A percentile compares a stretch with the other conserved stretches of the same genome.
Conservation (phyloP, 352 stramenopile species). For the Pythium plurisporium region DNA sequence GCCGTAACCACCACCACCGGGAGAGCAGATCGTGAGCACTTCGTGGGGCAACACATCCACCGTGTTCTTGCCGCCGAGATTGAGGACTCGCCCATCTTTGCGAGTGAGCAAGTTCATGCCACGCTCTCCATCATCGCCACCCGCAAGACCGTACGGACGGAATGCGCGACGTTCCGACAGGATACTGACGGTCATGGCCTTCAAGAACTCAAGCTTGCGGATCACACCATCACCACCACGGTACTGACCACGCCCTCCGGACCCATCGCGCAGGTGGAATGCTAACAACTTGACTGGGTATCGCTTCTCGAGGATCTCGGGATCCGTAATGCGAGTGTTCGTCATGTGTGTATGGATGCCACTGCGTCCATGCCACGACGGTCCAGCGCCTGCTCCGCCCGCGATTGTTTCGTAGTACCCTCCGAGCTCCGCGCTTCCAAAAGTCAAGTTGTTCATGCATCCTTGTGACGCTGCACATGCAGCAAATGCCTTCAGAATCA, state of each 20-base stretch:
- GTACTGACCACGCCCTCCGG: conserved; percentile 90
- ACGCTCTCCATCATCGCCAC: conserved; percentile 84
- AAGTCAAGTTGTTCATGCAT: conserved; percentile 99
- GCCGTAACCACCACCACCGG: conserved; percentile 95
- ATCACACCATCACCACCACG: conserved; percentile 95
- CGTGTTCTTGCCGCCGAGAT: conserved; percentile 93
- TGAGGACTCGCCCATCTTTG: conserved; percentile 58
- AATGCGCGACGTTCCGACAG: conserved; percentile 95
- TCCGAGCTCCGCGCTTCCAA: conserved; percentile 92
- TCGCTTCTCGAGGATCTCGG: conserved; percentile 98
- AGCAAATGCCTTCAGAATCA: conserved; percentile 96
- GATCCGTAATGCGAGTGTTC: conserved; percentile 99
- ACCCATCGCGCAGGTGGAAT: conserved; percentile 82
- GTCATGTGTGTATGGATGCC: conserved; percentile 99
- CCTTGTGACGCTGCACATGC: conserved; percentile 96
- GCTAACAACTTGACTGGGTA: conserved; percentile 89
- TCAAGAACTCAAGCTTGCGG: conserved; percentile 94
- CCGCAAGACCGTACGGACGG: conserved; percentile 93
- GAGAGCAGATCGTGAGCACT: conserved; percentile 94
- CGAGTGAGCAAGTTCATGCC: conserved; percentile 93
- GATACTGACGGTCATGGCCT: conserved; percentile 95
- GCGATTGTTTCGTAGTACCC: conserved; percentile 99
- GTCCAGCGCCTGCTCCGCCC: conserved; percentile 94
- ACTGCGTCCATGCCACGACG: conserved; percentile 94
- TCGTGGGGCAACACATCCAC: conserved; percentile 91